Conservation (phyloP, 2,329 filamentous ascomycete species). For the Penicillium sp. region DNA sequence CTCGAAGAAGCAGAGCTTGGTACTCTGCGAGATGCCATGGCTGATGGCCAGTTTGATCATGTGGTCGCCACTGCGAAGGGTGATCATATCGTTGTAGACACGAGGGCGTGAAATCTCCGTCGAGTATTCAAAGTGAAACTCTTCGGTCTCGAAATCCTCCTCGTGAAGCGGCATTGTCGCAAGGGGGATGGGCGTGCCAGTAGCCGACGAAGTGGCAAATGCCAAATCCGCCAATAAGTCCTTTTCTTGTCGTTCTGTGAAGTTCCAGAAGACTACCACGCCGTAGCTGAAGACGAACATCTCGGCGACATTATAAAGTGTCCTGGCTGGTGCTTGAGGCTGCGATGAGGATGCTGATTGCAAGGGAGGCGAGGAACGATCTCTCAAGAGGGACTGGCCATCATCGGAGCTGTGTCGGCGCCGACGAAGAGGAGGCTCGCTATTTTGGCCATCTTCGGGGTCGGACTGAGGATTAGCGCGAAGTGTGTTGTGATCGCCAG, state of each 20-base stretch:
- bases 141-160: conserved; percentile 92
- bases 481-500: not conserved
- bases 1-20: conserved; percentile 93
- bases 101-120: conserved; percentile 78
- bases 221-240: conserved; percentile 92
- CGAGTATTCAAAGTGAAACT: conserved; percentile 98
- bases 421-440: conserved; percentile 16
- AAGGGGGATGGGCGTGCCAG: conserved; percentile 55
- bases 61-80: conserved; percentile 86
- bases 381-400: conserved; percentile 20
- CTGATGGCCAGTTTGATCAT: conserved; percentile 99
- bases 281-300: conserved; percentile 98
- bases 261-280: conserved; percentile 98
- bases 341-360: conserved; percentile 28
- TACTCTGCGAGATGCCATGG: conserved; percentile 95
- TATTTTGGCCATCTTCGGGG: conserved; percentile 5
- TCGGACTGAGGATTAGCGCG: conserved; percentile 1
- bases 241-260: conserved; percentile 92
- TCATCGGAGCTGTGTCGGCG: conserved; percentile 26
- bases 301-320: conserved; percentile 68
- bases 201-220: conserved; percentile 60
- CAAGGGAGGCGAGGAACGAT: conserved; percentile 45
- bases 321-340: conserved; percentile 60
- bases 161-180: conserved; percentile 78
- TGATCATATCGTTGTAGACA: conserved; percentile 99